Conservation (phyloP, 2,329 filamentous ascomycete species). For the Thelonectria olida region DNA sequence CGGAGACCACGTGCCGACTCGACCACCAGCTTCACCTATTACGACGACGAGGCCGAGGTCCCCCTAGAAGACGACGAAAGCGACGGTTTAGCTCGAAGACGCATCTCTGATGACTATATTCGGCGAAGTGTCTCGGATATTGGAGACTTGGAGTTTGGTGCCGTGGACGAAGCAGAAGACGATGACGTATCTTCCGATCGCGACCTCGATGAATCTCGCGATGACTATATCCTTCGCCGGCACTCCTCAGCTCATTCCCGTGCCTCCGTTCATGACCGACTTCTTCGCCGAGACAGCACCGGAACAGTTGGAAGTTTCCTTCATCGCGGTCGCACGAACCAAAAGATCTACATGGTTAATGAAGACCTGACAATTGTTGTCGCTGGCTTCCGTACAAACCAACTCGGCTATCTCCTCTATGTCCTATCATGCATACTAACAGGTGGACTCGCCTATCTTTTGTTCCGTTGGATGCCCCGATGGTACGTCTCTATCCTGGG, state of each 20-base stretch:
- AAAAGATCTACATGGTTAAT: constrained; percentile 92
- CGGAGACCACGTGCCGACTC: constrained; percentile 84
- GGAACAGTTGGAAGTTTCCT: constrained; percentile 74
- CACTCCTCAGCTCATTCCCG: constrained; percentile 70
- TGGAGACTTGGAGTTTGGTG: constrained; percentile 51
- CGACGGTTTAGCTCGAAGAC: constrained; percentile 43
- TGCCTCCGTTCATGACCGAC: constrained; percentile 66
- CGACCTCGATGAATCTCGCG: constrained; percentile 50
- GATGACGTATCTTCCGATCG: constrained; percentile 53
- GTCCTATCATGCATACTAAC: constrained; percentile 75
- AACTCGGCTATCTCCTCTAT: constrained; percentile 75
- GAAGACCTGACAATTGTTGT: constrained; percentile 95
- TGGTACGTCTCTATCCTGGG: constrained; percentile 86
- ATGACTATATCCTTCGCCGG: constrained; percentile 63
- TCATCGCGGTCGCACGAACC: constrained; percentile 72
- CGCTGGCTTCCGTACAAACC: constrained; percentile 86
- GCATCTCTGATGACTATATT: constrained; percentile 34
- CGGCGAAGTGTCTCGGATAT: constrained; percentile 49
- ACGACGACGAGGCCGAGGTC: constrained; percentile 69
- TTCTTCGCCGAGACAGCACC: constrained; percentile 77
- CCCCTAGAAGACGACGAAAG: constrained; percentile 43
- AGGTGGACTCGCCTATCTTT: constrained; percentile 80
- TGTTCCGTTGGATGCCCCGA: constrained; percentile 89
- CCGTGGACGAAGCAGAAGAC: constrained; percentile 52
- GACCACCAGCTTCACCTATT: constrained; percentile 88